phyloP scores from a whole-genome alignment of 164 flowering plant genomes.

The Cinnamomum chago region DNA sequence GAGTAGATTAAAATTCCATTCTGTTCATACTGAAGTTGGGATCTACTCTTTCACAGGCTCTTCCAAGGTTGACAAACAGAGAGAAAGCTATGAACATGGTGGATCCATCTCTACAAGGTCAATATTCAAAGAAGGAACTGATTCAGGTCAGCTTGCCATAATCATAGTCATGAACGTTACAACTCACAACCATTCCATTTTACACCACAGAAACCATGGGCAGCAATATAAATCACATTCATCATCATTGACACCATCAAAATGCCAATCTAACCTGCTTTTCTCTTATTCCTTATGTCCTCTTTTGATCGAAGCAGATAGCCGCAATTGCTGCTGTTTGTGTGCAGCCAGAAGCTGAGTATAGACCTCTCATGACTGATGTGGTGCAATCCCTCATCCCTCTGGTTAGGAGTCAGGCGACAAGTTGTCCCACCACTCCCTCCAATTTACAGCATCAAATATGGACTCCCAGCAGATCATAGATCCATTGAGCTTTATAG shows the following conservation, averaged over 20 bases:
- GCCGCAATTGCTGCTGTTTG: constrained; percentile 99
- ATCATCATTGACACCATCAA: background rate
- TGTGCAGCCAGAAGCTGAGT: constrained; percentile 92
- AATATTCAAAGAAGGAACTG: constrained; percentile 73
- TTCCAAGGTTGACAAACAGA: constrained; percentile 84
- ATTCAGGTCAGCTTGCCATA: constrained; percentile 61
- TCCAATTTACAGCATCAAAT: constrained; percentile 36
- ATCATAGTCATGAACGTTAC: background rate
- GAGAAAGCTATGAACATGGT: constrained; percentile 78
- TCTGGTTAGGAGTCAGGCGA: constrained; percentile 50
- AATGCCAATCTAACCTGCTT: background rate
- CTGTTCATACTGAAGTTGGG: background rate
- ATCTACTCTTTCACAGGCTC: constrained; percentile 49
- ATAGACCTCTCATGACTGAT: constrained; percentile 93
- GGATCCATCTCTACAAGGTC: constrained; percentile 74
- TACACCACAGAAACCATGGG: background rate
- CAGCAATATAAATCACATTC: background rate
- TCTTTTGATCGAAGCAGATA: constrained; percentile 33
- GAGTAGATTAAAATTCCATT: constrained; percentile 29
- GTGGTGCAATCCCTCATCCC: constrained; percentile 92
- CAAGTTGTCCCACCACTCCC: constrained; percentile 33
- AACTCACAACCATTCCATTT: background rate
- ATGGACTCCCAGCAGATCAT: constrained; percentile 33
- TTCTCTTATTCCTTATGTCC: background rate
- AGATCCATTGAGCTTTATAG: constrained; percentile 5